Base-by-base conservation (phyloP, 2,329 filamentous ascomycete genomes). In the Trichophyton mentagrophytes region DNA sequence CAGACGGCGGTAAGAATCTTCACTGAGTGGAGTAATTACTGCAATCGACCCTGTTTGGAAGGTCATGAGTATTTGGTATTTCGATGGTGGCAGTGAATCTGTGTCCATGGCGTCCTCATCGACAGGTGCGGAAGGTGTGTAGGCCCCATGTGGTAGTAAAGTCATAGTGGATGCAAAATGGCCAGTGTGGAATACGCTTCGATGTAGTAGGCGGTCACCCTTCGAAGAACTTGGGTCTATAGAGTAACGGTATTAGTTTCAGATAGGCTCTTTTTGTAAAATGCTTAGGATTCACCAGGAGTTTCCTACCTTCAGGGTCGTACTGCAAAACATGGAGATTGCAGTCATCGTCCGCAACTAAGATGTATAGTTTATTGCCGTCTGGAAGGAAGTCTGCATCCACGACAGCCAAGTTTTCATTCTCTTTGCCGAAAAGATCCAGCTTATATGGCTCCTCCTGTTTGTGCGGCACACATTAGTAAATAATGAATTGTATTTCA, bases 391-490 rank as follows among this genome's bases (percentile, higher is more conserved):
- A 92, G 62, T 97, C 92, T 1, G 89, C 89, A 4, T 86, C 82
- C 38, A 95, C 74, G 20, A 95, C 83, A 68, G 93, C 88, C 67
- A 96, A 78, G 49, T 83, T 83, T 20, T 88, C 86, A 44, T 86
- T 82, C 67, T 87, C 89, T 74, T 96, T 96, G 47, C 91, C 90
- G 66, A 97, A 90, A 2, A 96, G 81, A 64, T 90, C 87, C 84
- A 99, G 90, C 66, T 88, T 91, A 72, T 97, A 99, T 0, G 93
- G 93, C 69, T 97, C 93, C 75, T 99, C 92, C 75, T 82, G 53
- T 53, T 65, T 33, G 51, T 22, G n/a, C 49, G 11, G 8, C 2
- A 3, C 22, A 13, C 25, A 3, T 25, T 51, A 46, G 57, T 57
- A 11, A n/a, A 46, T 30, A 57, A 20, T 30, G 57, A 47, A 62